Evolutionary conservation across 2,329 filamentous ascomycete species (phyloP).

Genomic region (Neophaeococcomyces mojaviensis): DNA sequence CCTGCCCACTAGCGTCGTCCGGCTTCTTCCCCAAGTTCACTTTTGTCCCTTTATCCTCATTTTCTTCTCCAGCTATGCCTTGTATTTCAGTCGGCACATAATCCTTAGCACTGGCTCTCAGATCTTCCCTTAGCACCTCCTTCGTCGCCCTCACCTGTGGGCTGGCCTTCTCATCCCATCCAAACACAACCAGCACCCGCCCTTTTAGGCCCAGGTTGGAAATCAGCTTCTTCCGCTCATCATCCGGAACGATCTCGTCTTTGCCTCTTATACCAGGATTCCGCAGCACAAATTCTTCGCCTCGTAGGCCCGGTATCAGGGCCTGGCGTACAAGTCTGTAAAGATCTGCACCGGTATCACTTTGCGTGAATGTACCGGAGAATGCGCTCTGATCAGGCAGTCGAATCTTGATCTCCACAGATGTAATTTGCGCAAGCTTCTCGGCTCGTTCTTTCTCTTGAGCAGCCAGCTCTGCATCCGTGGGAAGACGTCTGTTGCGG

Average conservation of each 20-base stretch:
- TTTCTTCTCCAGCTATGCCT: slow-evolving; percentile 31
- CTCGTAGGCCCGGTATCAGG: slow-evolving; percentile 50
- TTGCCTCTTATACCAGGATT: slow-evolving; percentile 47
- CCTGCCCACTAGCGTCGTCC: slow-evolving; percentile 29
- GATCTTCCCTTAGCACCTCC: slow-evolving; percentile 54
- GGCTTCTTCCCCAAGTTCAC: slow-evolving; percentile 27
- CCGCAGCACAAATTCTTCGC: slow-evolving; percentile 65
- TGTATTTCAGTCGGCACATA: slow-evolving; percentile 49
- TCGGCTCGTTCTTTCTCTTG: slow-evolving; percentile 59
- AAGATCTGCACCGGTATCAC: slow-evolving; percentile 62
- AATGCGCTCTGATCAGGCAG: slow-evolving; percentile 81
- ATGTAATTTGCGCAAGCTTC: slow-evolving; percentile 57
- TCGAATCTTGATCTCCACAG: slow-evolving; percentile 69
- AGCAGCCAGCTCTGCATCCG: slow-evolving; percentile 72
- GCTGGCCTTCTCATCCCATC: slow-evolving; percentile 63
- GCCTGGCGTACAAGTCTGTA: slow-evolving; percentile 66
- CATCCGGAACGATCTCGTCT: slow-evolving; percentile 36
- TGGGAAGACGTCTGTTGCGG: slow-evolving; percentile 69
- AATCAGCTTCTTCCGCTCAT: slow-evolving; percentile 48
- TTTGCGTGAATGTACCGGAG: slow-evolving; percentile 60
- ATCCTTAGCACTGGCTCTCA: slow-evolving; percentile 57
- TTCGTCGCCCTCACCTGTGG: slow-evolving; percentile 44
- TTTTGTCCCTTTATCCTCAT: slow-evolving; percentile 20
- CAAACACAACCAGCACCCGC: slow-evolving; percentile 65
- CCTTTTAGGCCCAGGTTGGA: slow-evolving; percentile 62